Base-by-base conservation (phyloP, 2,329 filamentous ascomycete species). In the Claviceps pusilla region DNA sequence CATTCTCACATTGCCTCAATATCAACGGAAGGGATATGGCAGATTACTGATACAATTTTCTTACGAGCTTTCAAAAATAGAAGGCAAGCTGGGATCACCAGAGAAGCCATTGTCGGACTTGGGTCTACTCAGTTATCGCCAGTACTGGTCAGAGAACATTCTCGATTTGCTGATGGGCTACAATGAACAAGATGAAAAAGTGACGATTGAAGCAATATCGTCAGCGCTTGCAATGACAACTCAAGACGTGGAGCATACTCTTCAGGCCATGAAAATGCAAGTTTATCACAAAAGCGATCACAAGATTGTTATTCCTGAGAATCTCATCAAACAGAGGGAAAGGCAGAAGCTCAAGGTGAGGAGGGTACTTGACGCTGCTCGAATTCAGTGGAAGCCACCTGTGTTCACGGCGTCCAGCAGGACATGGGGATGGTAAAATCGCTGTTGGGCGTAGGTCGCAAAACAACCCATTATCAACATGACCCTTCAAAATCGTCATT, bases 141-240 rank as follows among this genome's bases (percentile, higher is more conserved):
- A 95, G 59, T 98, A 95, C 71, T 98, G 93, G 93, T 89, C 90
- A 35, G 93, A 98, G 68, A 89, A 89, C 50, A 87, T 98, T 41
- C 78, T 97, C 4, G 90, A 96, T 56, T 68, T 95, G 14, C 75
- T 98, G n/a, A 72, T 94, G 49, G 84, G 84, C 50, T 78, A 78
- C 51, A 83, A 83, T 57, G 83, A 85, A 57, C 72, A 75, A 19
- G 80, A 82, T 9, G 81, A 84, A 12, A 84, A 82, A 64, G 84
- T 87, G 53, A 95, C 86, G 55, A 90, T 97, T 53, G 90, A 96
- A 63, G 81, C 87, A 51, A 80, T 98, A 52, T 90, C 89, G 0
- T 75, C 79, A 6, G 70, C 82, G 39, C 82, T 93, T 9, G 86
- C 90, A 3, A 97, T 98, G 91, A 97, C 91, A n/a, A 90, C 89